A percentile compares a stretch with the other conserved stretches of the same genome.
Conservation (phyloP, 805 yeast genomes). For the Wickerhamomyces mucosus region DNA sequence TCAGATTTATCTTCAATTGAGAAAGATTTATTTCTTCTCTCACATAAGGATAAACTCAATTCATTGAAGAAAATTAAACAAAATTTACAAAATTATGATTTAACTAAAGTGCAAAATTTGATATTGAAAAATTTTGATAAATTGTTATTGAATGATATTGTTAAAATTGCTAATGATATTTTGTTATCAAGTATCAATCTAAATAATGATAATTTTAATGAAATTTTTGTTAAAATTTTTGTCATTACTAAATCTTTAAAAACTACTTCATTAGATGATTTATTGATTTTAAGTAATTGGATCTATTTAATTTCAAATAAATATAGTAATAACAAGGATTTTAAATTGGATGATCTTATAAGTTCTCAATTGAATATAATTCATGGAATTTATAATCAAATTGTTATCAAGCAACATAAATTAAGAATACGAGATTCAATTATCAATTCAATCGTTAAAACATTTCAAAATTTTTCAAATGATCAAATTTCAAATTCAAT, state of each 20-base stretch:
- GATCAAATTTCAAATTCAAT: conserved; percentile 10
- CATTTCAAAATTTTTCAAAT: conserved; percentile 16
- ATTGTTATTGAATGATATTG: conserved; percentile 7
- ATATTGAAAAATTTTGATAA: conserved; percentile 11
- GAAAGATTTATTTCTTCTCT: conserved; percentile 13
- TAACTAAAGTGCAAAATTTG: conserved; percentile 9
- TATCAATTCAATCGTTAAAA: conserved; percentile 20
- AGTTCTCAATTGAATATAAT: too few relatives aligned
- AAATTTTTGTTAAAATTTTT: conserved; percentile 17
- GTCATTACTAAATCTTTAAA: conserved; percentile 21
- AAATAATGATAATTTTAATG: conserved; percentile 6
- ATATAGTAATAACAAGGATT: too few relatives aligned
- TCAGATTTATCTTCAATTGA: too few relatives aligned
- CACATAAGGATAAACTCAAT: conserved; percentile 11
- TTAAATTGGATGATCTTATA: too few relatives aligned
- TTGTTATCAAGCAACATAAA: too few relatives aligned
- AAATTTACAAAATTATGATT: too few relatives aligned
- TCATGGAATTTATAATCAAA: too few relatives aligned
- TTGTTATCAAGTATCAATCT: conserved; percentile 5
- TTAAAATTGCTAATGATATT: conserved; percentile 5
- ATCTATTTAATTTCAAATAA: conserved; percentile 26
- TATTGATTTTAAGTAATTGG: conserved; percentile 54
- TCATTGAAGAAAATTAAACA: conserved; percentile 16
- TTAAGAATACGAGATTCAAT: conserved; percentile 28
- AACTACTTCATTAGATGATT: conserved; percentile 46